Percentiles rank a stretch among this genome's conserved stretches.
phyloP scores from a whole-genome alignment of 192 early-diverging fungal species.

The Backusella australiensis region DNA sequence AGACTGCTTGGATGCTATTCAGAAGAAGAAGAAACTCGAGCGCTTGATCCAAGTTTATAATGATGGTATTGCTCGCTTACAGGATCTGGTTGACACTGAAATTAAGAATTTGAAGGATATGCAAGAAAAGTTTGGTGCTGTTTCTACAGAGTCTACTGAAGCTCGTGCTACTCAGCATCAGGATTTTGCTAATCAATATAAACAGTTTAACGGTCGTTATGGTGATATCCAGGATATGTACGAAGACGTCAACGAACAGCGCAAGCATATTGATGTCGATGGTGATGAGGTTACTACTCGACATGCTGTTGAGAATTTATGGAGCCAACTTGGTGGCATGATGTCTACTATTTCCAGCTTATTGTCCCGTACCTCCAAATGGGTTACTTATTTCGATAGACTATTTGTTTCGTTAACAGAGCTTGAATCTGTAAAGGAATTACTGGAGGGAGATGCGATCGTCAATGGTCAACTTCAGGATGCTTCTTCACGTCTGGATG shows the following conservation, averaged over 20 bases:
- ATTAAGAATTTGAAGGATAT: neutral
- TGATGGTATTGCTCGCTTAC: neutral
- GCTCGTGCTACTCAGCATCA: neutral
- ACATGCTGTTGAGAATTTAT: neutral
- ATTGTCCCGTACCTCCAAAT: neutral
- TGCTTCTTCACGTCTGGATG: neutral
- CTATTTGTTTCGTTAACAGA: neutral
- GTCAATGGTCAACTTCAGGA: neutral
- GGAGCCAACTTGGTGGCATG: neutral
- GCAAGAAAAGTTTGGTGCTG: conserved; percentile 5
- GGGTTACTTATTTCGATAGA: neutral
- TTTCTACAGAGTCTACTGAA: neutral
- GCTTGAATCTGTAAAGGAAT: neutral
- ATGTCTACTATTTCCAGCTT: neutral
- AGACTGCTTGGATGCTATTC: neutral
- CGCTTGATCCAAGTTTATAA: neutral
- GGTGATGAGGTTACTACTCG: neutral
- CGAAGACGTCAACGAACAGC: neutral
- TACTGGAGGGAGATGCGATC: neutral
- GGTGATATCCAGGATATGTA: neutral
- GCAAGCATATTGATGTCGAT: neutral
- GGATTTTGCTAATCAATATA: neutral
- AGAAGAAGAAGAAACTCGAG: neutral
- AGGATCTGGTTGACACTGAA: neutral
- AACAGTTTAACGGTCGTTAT: neutral